phyloP scores from a whole-genome alignment of 495 filamentous ascomycete genomes.

The Annulohypoxylon bovei region DNA sequence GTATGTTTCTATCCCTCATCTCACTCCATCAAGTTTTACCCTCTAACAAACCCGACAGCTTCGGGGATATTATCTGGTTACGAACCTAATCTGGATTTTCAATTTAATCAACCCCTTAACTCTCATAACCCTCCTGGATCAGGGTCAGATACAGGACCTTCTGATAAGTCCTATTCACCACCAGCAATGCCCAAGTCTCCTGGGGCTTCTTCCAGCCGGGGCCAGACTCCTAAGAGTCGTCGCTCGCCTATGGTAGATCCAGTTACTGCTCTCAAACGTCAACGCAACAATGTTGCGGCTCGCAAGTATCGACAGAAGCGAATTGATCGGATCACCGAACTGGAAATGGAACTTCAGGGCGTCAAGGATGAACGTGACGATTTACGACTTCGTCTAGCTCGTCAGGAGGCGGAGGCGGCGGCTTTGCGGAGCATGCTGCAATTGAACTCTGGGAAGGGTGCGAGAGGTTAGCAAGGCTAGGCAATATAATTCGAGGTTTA shows the following conservation, averaged over 20 bases:
- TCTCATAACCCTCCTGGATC: conserved; percentile 10
- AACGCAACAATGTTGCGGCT: conserved; percentile 74
- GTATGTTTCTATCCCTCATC: conserved; percentile 26
- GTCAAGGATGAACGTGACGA: conserved; percentile 71
- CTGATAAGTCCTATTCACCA: conserved; percentile 28
- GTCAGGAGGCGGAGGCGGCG: conserved; percentile 68
- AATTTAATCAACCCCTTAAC: conserved; percentile 31
- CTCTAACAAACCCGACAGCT: conserved; percentile 7
- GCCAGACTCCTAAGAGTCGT: conserved; percentile 20
- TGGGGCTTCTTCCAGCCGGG: conserved; percentile 12
- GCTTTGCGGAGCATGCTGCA: conserved; percentile 57
- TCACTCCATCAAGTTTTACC: not conserved
- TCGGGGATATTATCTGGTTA: conserved; percentile 34
- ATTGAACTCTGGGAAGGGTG: conserved; percentile 44
- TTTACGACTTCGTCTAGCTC: conserved; percentile 68
- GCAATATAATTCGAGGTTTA: conserved; percentile 21
- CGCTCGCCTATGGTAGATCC: conserved; percentile 42
- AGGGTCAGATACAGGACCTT: conserved; percentile 21
- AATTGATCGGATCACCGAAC: conserved; percentile 69
- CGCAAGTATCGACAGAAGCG: conserved; percentile 77
- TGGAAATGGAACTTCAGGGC: conserved; percentile 69
- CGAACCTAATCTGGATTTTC: conserved; percentile 27
- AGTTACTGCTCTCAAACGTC: conserved; percentile 60
- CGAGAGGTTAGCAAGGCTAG: conserved; percentile 33
- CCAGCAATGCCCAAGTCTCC: conserved; percentile 33